Percentiles rank a stretch among this genome's conserved stretches.
Evolutionary conservation across 1,284 basidiomycete genomes (phyloP).

Genomic region (Cutaneotrichosporon spelunceum): DNA sequence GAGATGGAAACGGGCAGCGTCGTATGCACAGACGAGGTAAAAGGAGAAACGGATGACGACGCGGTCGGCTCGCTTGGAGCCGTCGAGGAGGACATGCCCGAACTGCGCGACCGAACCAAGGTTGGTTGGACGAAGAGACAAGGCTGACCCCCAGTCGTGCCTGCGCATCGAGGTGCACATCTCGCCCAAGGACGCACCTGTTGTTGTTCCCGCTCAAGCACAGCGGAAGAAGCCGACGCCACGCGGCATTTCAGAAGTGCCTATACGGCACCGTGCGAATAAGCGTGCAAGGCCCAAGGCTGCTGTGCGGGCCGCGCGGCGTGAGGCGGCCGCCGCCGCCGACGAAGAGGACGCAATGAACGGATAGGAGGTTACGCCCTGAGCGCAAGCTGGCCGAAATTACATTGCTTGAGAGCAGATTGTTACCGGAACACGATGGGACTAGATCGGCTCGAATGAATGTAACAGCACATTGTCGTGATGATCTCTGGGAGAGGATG

Average conservation of each 20-base stretch:
- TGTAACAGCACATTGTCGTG: background rate
- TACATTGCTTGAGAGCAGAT: too few relatives aligned
- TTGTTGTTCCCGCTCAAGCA: background rate
- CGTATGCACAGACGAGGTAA: slow-evolving; percentile 74
- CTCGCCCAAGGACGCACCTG: background rate
- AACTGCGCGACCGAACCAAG: slow-evolving; percentile 11
- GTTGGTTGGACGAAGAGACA: background rate
- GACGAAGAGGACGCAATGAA: slow-evolving; percentile 22
- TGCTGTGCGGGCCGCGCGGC: background rate
- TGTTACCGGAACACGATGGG: too few relatives aligned
- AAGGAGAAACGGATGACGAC: slow-evolving; percentile 7
- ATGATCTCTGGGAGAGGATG: too few relatives aligned
- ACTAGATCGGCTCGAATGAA: background rate
- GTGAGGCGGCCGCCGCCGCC: background rate
- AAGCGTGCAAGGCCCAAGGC: background rate
- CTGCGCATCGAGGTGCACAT: slow-evolving; percentile 15
- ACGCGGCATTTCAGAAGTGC: background rate
- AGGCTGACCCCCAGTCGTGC: background rate
- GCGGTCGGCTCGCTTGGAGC: slow-evolving; percentile 17
- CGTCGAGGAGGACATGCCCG: slow-evolving; percentile 7
- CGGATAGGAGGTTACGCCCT: background rate
- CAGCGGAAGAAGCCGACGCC: slow-evolving; percentile 1
- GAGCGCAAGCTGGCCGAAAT: too few relatives aligned
- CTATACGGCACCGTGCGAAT: background rate
- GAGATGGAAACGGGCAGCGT: slow-evolving; percentile 71